Conservation (phyloP, 495 filamentous ascomycete species). For the Niebla homalea region DNA sequence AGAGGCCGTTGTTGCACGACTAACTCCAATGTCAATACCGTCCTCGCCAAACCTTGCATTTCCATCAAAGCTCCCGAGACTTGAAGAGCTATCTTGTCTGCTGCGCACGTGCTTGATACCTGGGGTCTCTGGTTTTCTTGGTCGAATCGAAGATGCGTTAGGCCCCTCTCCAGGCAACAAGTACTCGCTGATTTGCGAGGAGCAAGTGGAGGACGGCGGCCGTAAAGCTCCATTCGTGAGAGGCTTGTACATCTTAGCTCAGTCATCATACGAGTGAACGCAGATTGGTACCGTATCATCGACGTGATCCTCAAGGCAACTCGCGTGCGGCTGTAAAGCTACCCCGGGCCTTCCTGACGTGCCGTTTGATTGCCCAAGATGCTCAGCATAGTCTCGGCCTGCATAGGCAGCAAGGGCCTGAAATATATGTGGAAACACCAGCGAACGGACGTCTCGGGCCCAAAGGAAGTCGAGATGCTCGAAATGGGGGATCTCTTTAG, state of each 20-base stretch:
- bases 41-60: conserved; percentile 8
- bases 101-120: conserved; percentile 6
- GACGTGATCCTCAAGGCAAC: no score
- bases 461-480: conserved; percentile 98
- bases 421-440: conserved; percentile 83
- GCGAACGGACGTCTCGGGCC: conserved; percentile 68
- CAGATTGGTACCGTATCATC: no score
- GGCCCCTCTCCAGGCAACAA: background rate
- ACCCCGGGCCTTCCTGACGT: no score
- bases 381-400: no score
- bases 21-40: background rate
- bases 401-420: conserved; percentile 43
- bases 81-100: conserved; percentile 14
- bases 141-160: background rate
- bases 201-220: background rate
- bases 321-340: background rate
- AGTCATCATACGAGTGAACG: no score
- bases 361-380: background rate
- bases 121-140: background rate
- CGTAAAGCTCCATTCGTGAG: background rate
- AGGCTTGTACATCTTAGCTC: background rate
- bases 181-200: no score
- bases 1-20: no score
- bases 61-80: conserved; percentile 13
- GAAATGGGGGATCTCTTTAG: conserved; percentile 74